Evolutionary conservation across 345 rosid species (phyloP).

Genomic region (Leavenworthia alabamica): DNA sequence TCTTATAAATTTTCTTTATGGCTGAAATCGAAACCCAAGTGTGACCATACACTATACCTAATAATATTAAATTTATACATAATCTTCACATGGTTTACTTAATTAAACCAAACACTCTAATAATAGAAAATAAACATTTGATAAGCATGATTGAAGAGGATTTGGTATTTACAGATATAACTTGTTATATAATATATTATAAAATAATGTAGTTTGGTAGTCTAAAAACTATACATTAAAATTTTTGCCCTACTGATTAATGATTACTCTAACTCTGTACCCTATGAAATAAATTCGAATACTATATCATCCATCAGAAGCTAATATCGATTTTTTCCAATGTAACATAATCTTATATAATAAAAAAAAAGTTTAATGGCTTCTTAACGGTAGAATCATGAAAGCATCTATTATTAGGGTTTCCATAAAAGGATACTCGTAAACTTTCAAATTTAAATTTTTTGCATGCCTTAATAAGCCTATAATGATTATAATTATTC

Average conservation of each 20-base stretch:
- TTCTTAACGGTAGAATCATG: constrained; percentile 14
- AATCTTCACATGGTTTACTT: background rate
- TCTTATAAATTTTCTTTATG: background rate
- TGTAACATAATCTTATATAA: too few species aligned
- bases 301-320: constrained; percentile 10
- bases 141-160: constrained; percentile 18
- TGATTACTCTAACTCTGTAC: constrained; percentile 16
- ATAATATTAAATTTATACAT: background rate
- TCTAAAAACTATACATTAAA: background rate
- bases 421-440: constrained; percentile 11
- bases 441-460: constrained; percentile 3
- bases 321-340: background rate
- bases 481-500: constrained; percentile 14
- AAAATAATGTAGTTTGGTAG: background rate
- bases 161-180: constrained; percentile 20
- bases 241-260: constrained; percentile 1
- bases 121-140: background rate
- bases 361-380: too few species aligned
- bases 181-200: background rate
- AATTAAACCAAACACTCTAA: background rate
- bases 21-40: background rate
- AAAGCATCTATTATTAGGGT: constrained; percentile 3
- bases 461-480: constrained; percentile 17
- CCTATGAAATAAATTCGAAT: constrained; percentile 20
- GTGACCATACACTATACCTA: background rate